phyloP scores from a whole-genome alignment of 2,329 filamentous ascomycete genomes.

The Bipolaris zeicola region DNA sequence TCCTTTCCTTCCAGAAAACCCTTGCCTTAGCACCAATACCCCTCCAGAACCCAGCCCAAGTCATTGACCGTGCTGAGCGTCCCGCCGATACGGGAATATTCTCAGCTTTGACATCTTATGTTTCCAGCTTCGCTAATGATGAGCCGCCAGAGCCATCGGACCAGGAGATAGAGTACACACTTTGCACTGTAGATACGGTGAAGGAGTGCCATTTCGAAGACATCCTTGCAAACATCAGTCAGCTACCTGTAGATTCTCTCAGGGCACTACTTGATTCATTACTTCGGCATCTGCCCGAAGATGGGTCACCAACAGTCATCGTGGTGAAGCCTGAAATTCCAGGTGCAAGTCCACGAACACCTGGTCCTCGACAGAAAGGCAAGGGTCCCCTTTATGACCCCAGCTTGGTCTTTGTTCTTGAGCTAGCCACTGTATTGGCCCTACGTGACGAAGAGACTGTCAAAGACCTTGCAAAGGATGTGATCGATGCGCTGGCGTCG shows the following conservation, averaged over 20 bases:
- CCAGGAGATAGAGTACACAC: slow-evolving; percentile 92
- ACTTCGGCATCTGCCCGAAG: slow-evolving; percentile 84
- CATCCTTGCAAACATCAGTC: slow-evolving; percentile 81
- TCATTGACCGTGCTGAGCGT: slow-evolving; percentile 85
- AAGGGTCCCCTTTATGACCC: slow-evolving; percentile 78
- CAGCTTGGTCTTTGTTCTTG: slow-evolving; percentile 84
- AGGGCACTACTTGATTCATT: slow-evolving; percentile 72
- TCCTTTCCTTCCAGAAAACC: slow-evolving; percentile 66
- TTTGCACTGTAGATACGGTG: slow-evolving; percentile 93
- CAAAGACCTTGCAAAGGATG: slow-evolving; percentile 73
- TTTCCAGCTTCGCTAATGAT: slow-evolving; percentile 98
- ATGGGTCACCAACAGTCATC: slow-evolving; percentile 79
- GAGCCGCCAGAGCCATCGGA: slow-evolving; percentile 97
- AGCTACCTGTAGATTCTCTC: slow-evolving; percentile 65
- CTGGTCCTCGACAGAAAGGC: slow-evolving; percentile 62
- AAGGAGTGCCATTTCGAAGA: slow-evolving; percentile 84
- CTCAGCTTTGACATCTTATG: slow-evolving; percentile 92
- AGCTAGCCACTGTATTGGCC: slow-evolving; percentile 82
- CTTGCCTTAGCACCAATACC: slow-evolving; percentile 82
- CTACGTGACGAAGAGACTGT: slow-evolving; percentile 77
- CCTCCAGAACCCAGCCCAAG: slow-evolving; percentile 85
- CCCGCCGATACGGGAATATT: slow-evolving; percentile 83
- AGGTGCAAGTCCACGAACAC: slow-evolving; percentile 63
- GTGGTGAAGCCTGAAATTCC: slow-evolving; percentile 86
- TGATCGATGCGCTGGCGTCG: slow-evolving; percentile 79